A percentile compares a stretch with the other conserved stretches of the same genome.
Conservation (phyloP, 495 filamentous ascomycete species). For the Lasiosphaeris hirsuta region DNA sequence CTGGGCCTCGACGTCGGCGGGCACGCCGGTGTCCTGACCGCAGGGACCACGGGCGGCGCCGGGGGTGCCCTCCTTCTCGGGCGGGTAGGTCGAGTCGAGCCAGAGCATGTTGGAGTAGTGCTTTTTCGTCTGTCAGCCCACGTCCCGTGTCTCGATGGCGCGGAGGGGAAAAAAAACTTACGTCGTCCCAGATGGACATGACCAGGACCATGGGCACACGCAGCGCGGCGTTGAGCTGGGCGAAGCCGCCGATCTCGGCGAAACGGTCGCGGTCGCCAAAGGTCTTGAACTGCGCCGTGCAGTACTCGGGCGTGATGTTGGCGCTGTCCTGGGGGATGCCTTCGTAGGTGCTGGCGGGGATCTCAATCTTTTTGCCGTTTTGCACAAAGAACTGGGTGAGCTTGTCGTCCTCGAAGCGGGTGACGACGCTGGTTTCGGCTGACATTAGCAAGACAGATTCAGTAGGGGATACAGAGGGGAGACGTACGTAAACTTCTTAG, state of each 20-base stretch:
- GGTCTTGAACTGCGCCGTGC: conserved; percentile 21
- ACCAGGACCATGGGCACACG: conserved; percentile 66
- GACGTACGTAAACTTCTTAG: conserved; percentile 55
- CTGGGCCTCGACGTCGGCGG: conserved; percentile 54
- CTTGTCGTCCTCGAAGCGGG: conserved; percentile 59
- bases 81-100: conserved; percentile 75
- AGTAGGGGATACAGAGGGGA: not conserved
- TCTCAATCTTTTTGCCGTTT: conserved; percentile 57
- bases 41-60: conserved; percentile 71
- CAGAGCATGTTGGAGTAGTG: conserved; percentile 78
- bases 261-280: conserved; percentile 58
- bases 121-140: conserved; percentile 9
- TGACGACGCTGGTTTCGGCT: conserved; percentile 49
- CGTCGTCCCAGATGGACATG: conserved; percentile 75
- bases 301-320: conserved; percentile 34
- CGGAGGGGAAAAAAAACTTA: conserved; percentile 6
- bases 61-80: conserved; percentile 46
- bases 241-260: conserved; percentile 57
- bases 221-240: conserved; percentile 54
- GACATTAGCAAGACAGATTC: not conserved
- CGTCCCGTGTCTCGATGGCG: not conserved
- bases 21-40: conserved; percentile 54
- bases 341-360: conserved; percentile 43
- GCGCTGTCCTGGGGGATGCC: conserved; percentile 38
- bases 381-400: conserved; percentile 73